Conservation (phyloP, 2,329 filamentous ascomycete genomes). For the Colletotrichum phormii region DNA sequence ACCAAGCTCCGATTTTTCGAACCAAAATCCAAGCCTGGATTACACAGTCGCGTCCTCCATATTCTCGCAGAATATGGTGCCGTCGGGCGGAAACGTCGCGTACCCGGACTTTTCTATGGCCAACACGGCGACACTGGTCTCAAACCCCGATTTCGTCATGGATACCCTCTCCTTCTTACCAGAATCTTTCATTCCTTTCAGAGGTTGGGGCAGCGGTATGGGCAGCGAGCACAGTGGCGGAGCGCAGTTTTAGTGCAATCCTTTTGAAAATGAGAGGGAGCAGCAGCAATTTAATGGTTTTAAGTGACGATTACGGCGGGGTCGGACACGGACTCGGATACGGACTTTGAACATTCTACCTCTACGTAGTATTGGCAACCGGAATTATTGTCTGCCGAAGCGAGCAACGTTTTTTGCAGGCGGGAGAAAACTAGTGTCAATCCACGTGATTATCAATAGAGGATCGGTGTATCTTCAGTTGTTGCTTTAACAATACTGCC, state of each 20-base stretch:
- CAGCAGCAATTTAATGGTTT: neutral
- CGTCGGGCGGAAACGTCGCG: neutral
- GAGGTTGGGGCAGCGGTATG: conserved; percentile 8
- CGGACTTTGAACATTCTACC: conserved; percentile 2
- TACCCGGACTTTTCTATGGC: neutral
- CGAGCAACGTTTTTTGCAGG: neutral
- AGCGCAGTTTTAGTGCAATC: conserved; percentile 10
- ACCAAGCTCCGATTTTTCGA: conserved; percentile 3
- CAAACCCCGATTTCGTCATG: neutral
- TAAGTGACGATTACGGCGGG: neutral
- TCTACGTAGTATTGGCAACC: neutral
- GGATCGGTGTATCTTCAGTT: neutral
- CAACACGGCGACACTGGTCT: neutral
- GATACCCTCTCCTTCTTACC: conserved; percentile 6
- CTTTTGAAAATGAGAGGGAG: neutral
- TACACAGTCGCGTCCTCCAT: conserved; percentile 2
- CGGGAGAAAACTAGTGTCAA: neutral
- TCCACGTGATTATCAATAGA: neutral
- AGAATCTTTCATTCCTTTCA: conserved; percentile 30
- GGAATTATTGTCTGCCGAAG: neutral
- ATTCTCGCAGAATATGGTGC: neutral
- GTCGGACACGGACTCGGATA: conserved; percentile 39
- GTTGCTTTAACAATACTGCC: neutral
- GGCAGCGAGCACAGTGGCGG: neutral
- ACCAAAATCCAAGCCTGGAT: neutral